A percentile compares a stretch with the other conserved stretches of the same genome.
phyloP scores from a whole-genome alignment of 345 rosid species.

The Syzygium jambos region DNA sequence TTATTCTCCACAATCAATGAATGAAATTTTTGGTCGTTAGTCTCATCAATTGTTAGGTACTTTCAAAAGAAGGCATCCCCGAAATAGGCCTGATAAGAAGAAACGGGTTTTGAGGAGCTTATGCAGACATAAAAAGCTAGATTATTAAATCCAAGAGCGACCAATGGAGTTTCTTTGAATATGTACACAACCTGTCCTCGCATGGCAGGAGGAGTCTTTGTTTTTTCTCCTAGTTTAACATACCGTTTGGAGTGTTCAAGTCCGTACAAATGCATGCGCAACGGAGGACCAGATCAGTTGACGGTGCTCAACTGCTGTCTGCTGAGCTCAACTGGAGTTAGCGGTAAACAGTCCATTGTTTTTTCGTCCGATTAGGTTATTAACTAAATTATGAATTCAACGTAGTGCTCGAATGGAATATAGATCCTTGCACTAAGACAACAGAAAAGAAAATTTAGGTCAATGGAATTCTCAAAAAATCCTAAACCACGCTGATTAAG shows the following conservation, averaged over 20 bases:
- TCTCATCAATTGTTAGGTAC: not conserved
- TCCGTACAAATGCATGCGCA: not conserved
- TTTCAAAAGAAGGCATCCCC: not conserved
- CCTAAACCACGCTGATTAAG: not conserved
- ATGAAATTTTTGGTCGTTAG: not conserved
- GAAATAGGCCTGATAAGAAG: not conserved
- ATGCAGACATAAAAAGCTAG: not conserved
- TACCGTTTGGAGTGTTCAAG: not conserved
- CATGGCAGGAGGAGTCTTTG: not conserved
- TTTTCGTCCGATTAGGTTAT: slow-evolving; percentile 14
- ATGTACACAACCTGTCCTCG: not conserved
- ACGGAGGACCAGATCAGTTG: slow-evolving; percentile 2
- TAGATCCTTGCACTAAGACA: slow-evolving; percentile 9
- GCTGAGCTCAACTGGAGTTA: not conserved
- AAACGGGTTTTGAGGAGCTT: not conserved
- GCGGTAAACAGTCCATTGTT: slow-evolving; percentile 6
- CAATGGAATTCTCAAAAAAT: slow-evolving; percentile 7
- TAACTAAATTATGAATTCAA: slow-evolving; percentile 11
- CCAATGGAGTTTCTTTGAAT: not conserved
- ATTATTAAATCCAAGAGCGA: not conserved
- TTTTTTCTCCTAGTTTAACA: not conserved
- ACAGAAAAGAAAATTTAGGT: slow-evolving; percentile 4
- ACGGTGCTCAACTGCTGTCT: slow-evolving; percentile 1
- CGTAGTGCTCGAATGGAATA: slow-evolving; percentile 12
- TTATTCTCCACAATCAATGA: not conserved